Percentiles rank a stretch among this genome's conserved stretches.
Evolutionary conservation across 208 protist species (phyloP).

Genomic region (Leishmania arabica): DNA sequence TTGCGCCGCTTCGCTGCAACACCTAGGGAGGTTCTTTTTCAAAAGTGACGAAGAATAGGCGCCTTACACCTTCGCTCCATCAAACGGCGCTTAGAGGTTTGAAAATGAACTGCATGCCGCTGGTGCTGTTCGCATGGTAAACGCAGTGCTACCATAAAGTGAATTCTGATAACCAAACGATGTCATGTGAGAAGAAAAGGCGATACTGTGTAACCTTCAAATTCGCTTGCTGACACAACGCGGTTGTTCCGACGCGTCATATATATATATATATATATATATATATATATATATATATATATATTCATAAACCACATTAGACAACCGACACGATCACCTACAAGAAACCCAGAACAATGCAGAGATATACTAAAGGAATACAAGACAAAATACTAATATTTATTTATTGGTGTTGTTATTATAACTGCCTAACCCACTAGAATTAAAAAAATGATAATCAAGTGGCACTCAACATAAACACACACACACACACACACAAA

Average conservation of each 20-base stretch:
- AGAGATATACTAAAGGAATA: neutral
- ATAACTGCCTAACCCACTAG: neutral
- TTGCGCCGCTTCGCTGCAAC: neutral
- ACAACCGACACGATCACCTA: neutral
- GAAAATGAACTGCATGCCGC: neutral
- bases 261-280: neutral
- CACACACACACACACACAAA: neutral
- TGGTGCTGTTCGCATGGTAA: neutral
- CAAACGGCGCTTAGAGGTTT: neutral
- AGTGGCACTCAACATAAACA: neutral
- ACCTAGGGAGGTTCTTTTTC: too few species aligned
- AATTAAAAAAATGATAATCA: neutral
- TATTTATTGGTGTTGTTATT: neutral
- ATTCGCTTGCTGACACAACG: neutral
- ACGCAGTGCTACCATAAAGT: neutral
- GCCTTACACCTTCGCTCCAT: neutral
- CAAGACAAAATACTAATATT: too few species aligned
- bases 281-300: neutral
- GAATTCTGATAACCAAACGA: neutral
- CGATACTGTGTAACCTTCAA: neutral
- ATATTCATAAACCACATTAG: neutral
- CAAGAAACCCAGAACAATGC: neutral
- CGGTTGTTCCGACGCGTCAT: neutral
- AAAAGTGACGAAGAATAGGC: too few species aligned
- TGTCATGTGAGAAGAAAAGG: neutral